Evolutionary conservation across 257 asterid species (phyloP).

Genomic region (Paraleonurus japonicus): DNA sequence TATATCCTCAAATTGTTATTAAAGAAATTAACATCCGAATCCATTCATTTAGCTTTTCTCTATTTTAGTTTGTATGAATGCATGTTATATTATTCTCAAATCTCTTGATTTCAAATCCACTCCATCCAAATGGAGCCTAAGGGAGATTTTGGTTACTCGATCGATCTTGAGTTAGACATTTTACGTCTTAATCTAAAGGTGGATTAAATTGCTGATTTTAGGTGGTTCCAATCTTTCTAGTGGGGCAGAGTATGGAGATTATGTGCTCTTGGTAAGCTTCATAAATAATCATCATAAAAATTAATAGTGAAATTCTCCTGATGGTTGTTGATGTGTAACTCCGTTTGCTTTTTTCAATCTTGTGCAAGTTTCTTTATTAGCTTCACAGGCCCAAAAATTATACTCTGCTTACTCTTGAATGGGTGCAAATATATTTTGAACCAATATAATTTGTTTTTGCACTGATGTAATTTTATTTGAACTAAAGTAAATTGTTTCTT

Average conservation of each 20-base stretch:
- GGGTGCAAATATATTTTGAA: too few species aligned
- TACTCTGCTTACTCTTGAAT: conserved; percentile 53
- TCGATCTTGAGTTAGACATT: not conserved
- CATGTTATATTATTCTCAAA: too few species aligned
- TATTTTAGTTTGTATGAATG: too few species aligned
- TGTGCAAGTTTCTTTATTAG: conserved; percentile 70
- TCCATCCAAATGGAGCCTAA: conserved; percentile 85
- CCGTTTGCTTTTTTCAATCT: not conserved
- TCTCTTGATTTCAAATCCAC: conserved; percentile 66
- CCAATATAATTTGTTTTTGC: too few species aligned
- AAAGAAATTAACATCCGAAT: too few species aligned
- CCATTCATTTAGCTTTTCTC: too few species aligned
- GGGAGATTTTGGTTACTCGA: conserved; percentile 31
- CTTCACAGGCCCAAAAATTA: conserved; percentile 72
- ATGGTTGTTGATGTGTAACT: not conserved
- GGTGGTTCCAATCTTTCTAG: conserved; percentile 72
- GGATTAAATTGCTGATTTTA: conserved; percentile 21
- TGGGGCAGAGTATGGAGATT: conserved; percentile 93
- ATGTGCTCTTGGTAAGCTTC: conserved; percentile 69
- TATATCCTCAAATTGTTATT: too few species aligned
- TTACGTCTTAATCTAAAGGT: not conserved
- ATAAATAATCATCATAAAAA: not conserved
- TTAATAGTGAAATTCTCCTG: not conserved
- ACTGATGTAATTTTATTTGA: too few species aligned
- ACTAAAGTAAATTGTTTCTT: too few species aligned